These are phyloP conservation scores for Fusarium sp. DNA, from an alignment of 2,329 filamentous ascomycete species.

Conservation along the genomic window DNA sequence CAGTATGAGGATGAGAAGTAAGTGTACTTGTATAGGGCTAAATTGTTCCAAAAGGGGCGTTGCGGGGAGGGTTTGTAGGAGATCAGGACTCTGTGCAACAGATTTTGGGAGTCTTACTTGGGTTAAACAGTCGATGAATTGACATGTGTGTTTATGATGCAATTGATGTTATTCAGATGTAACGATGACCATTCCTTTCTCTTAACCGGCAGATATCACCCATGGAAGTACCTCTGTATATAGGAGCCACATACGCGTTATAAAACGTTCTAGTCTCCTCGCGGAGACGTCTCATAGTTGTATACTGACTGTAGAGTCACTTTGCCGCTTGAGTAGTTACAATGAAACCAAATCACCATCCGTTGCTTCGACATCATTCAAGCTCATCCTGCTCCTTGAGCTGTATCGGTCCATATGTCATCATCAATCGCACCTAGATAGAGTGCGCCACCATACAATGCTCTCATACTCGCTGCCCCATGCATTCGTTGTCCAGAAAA, in stretches of 20 bases:
- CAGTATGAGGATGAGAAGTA: not conserved
- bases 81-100: slow-evolving; percentile 11
- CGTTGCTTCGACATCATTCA: not conserved
- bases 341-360: slow-evolving; percentile 14
- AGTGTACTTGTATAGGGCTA: not conserved
- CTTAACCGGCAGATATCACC: not conserved
- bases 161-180: not conserved
- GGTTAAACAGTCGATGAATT: not conserved
- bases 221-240: not conserved
- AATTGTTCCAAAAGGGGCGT: slow-evolving; percentile 9
- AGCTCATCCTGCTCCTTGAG: not conserved
- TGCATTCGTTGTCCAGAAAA: not conserved
- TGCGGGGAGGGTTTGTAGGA: slow-evolving; percentile 1
- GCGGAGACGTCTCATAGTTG: not conserved
- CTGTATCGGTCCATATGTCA: not conserved
- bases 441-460: not conserved
- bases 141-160: not conserved
- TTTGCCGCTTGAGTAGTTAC: not conserved
- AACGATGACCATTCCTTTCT: not conserved
- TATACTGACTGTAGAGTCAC: not conserved
- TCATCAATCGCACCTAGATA: not conserved
- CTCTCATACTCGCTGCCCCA: not conserved
- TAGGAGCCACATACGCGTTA: not conserved
- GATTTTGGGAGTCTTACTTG: slow-evolving; percentile 36
- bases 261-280: not conserved